A percentile compares a stretch with the other conserved stretches of the same genome.
These are phyloP conservation scores for Colletotrichum melonis DNA, from an alignment of 2,329 filamentous ascomycete genomes.

Conservation along the genomic window DNA sequence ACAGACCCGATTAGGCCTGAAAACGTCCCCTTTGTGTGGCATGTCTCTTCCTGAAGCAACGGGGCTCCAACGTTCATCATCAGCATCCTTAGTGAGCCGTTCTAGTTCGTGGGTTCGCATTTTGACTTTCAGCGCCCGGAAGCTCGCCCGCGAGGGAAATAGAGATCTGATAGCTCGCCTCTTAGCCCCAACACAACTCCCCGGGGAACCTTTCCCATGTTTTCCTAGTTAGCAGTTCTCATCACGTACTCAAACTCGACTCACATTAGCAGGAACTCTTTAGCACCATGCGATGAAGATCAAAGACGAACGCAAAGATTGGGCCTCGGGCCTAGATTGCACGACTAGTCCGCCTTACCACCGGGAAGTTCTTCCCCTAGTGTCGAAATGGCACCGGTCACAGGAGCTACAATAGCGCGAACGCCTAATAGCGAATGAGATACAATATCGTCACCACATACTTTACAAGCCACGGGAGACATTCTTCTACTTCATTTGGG, in stretches of 20 bases:
- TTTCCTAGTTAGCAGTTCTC: neutral
- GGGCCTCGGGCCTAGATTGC: neutral
- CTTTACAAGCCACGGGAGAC: neutral
- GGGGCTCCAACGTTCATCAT: neutral
- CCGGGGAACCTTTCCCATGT: neutral
- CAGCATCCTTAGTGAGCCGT: neutral
- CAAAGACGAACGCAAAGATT: neutral
- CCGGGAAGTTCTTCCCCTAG: neutral
- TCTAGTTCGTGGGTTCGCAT: neutral
- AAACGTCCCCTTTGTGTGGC: neutral
- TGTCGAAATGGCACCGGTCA: neutral
- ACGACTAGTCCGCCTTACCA: neutral
- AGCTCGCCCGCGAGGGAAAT: neutral
- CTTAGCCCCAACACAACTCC: neutral
- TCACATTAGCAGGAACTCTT: neutral
- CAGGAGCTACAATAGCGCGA: neutral
- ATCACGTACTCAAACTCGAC: neutral
- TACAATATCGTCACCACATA: too few species aligned
- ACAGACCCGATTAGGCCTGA: too few species aligned
- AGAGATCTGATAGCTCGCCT: neutral
- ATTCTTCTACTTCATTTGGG: too few species aligned
- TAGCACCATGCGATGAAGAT: neutral
- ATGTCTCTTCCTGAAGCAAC: conserved; percentile 12
- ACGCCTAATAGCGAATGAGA: neutral
- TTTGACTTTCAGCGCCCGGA: neutral